A percentile compares a stretch with the other conserved stretches of the same genome.
Conservation (phyloP, 2,329 filamentous ascomycete genomes). For the Botrytis elliptica region DNA sequence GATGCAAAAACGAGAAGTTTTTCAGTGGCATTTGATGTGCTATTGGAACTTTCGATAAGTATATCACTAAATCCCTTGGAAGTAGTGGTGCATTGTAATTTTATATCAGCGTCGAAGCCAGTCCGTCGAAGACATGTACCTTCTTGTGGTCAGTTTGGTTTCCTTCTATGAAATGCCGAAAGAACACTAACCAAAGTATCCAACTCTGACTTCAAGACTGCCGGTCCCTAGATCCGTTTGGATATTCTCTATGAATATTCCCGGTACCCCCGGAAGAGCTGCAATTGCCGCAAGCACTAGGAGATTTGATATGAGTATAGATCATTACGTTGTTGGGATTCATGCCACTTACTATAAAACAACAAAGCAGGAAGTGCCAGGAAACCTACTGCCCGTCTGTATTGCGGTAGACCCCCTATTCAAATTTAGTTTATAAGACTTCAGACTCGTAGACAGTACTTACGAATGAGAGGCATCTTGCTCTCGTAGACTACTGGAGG, state of each 20-base stretch:
- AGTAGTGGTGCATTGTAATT: neutral
- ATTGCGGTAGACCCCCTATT: slow-evolving; percentile 10
- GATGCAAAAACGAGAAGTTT: slow-evolving; percentile 5
- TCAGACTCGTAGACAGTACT: neutral
- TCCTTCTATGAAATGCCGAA: neutral
- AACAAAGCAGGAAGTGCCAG: slow-evolving; percentile 11
- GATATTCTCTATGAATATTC: slow-evolving; percentile 16
- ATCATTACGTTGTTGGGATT: neutral
- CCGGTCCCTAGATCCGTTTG: neutral
- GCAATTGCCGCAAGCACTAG: slow-evolving; percentile 1
- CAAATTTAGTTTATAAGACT: neutral
- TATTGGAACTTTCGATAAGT: neutral
- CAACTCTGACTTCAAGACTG: slow-evolving; percentile 6
- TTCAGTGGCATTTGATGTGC: neutral
- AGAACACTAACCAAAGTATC: neutral
- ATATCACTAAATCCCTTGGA: neutral
- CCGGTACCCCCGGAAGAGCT: slow-evolving; percentile 3
- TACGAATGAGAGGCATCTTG: neutral
- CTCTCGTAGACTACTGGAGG: neutral
- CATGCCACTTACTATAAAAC: neutral
- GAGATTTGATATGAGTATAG: neutral
- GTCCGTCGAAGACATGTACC: slow-evolving; percentile 2
- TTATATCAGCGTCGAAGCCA: slow-evolving; percentile 2
- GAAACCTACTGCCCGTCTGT: slow-evolving; percentile 11
- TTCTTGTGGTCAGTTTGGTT: neutral